Evolutionary conservation across 1,284 basidiomycete species (phyloP).

Genomic region (Xerocomus amazonicus): DNA sequence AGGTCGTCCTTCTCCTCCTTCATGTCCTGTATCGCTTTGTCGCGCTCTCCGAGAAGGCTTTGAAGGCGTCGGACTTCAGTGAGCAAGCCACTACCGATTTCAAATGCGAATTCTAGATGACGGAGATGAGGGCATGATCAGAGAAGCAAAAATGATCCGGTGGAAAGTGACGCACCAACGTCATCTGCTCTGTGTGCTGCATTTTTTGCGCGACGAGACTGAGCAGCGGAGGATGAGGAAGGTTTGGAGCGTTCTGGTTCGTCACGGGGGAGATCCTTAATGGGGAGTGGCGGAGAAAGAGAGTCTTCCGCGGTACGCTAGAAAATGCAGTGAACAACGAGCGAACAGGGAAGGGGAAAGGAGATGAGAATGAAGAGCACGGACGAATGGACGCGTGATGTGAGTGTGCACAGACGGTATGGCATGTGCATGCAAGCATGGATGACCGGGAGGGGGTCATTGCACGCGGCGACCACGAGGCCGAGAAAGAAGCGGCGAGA

Average conservation of each 20-base stretch:
- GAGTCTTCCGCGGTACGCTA: slow-evolving; percentile 41
- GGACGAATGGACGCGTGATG: slow-evolving; percentile 3
- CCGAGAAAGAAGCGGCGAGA: slow-evolving; percentile 9
- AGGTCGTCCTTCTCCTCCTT: slow-evolving; percentile 85
- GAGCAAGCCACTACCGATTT: slow-evolving; percentile 88
- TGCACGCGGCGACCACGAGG: slow-evolving; percentile 21
- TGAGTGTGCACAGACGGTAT: too few species aligned
- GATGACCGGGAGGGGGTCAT: not conserved
- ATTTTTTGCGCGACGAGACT: slow-evolving; percentile 80
- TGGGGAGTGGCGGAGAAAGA: slow-evolving; percentile 33
- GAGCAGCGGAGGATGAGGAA: slow-evolving; percentile 57
- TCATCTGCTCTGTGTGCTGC: slow-evolving; percentile 81
- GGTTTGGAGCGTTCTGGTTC: slow-evolving; percentile 43
- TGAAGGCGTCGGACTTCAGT: slow-evolving; percentile 88
- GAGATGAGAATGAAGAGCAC: not conserved
- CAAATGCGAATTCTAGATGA: slow-evolving; percentile 84
- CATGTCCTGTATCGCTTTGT: slow-evolving; percentile 84
- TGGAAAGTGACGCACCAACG: slow-evolving; percentile 55
- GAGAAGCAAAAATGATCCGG: slow-evolving; percentile 5
- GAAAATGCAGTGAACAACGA: slow-evolving; percentile 13
- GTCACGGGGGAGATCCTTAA: slow-evolving; percentile 39
- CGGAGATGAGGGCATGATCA: slow-evolving; percentile 18
- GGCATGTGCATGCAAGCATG: too few species aligned
- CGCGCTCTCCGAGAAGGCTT: slow-evolving; percentile 80
- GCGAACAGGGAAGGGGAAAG: not conserved